Percentiles rank a stretch among this genome's conserved stretches.
Conservation (phyloP, 2,329 filamentous ascomycete species). For the Aspergillus neoniger region DNA sequence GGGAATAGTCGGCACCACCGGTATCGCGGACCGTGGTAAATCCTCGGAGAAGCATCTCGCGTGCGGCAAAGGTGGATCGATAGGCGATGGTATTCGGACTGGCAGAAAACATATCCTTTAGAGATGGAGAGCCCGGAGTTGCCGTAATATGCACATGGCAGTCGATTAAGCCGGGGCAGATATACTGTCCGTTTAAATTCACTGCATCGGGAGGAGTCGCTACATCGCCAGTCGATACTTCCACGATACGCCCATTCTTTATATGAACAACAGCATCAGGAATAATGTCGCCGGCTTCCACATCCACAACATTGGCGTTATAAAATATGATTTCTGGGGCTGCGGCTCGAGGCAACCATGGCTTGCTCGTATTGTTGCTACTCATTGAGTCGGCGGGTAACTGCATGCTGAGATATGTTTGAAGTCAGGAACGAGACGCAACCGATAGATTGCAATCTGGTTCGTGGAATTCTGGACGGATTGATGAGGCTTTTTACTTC, state of each 20-base stretch:
- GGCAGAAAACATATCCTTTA: conserved; percentile 39
- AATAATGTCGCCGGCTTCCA: conserved; percentile 36
- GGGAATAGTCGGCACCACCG: conserved; percentile 55
- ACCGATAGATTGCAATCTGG: fast-evolving
- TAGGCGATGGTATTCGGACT: conserved; percentile 29
- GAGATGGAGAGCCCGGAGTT: conserved; percentile 44
- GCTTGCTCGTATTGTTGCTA: no score
- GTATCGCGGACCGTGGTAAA: conserved; percentile 62
- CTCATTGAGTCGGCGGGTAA: no score
- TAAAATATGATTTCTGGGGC: conserved; percentile 33
- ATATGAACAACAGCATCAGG: conserved; percentile 37
- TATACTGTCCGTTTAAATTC: conserved; percentile 48
- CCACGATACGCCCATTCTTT: conserved; percentile 37
- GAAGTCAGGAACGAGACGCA: no score
- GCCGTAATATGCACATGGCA: conserved; percentile 53
- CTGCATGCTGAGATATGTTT: no score
- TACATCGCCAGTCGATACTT: conserved; percentile 12
- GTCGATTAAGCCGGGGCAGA: conserved; percentile 56
- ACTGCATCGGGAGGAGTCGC: conserved; percentile 28
- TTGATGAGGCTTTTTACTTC: no score
- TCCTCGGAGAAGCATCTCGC: conserved; percentile 55
- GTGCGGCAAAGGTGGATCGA: conserved; percentile 15
- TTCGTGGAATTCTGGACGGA: no score
- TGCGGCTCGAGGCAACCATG: no score
- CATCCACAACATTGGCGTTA: conserved; percentile 51